These are phyloP conservation scores for Scedosporium aurantiacum DNA, from an alignment of 2,329 filamentous ascomycete genomes.

Conservation along the genomic window DNA sequence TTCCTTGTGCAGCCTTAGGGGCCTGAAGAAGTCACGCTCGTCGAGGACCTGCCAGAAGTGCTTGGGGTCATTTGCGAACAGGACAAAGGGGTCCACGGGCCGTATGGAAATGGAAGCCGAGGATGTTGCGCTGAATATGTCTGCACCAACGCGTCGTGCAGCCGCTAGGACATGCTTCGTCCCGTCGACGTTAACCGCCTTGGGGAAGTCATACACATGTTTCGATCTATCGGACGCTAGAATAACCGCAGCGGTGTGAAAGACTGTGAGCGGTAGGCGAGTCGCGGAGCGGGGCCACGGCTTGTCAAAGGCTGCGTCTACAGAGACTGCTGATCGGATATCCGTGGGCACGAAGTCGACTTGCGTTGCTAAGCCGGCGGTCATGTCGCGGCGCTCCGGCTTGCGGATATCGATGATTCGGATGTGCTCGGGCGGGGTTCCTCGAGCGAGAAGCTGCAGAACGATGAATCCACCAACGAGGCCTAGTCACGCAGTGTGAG, in stretches of 20 bases:
- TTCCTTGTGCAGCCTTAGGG: constrained; percentile 24
- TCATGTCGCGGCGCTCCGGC: constrained; percentile 30
- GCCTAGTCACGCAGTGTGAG: constrained; percentile 19
- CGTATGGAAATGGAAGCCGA: constrained; percentile 30
- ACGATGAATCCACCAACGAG: constrained; percentile 44
- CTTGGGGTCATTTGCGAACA: constrained; percentile 28
- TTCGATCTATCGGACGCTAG: constrained; percentile 33
- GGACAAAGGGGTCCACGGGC: constrained; percentile 27
- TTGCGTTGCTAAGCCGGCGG: constrained; percentile 18
- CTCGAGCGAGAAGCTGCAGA: constrained; percentile 39
- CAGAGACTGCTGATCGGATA: constrained; percentile 31
- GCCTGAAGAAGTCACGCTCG: constrained; percentile 27
- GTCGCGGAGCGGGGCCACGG: constrained; percentile 31
- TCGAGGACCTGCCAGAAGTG: constrained; percentile 31
- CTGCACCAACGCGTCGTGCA: constrained; percentile 30
- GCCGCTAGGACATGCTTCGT: constrained; percentile 35
- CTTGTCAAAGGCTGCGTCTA: constrained; percentile 31
- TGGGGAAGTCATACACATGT: constrained; percentile 28
- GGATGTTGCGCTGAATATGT: constrained; percentile 39
- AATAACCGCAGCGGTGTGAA: constrained; percentile 42
- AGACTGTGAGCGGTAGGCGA: constrained; percentile 37
- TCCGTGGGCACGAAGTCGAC: constrained; percentile 35
- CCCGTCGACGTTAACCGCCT: constrained; percentile 36
- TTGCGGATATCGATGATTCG: constrained; percentile 38
- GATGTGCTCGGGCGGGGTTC: constrained; percentile 34